Conservation (phyloP, 352 stramenopile genomes). For the Bremia lactucae region DNA sequence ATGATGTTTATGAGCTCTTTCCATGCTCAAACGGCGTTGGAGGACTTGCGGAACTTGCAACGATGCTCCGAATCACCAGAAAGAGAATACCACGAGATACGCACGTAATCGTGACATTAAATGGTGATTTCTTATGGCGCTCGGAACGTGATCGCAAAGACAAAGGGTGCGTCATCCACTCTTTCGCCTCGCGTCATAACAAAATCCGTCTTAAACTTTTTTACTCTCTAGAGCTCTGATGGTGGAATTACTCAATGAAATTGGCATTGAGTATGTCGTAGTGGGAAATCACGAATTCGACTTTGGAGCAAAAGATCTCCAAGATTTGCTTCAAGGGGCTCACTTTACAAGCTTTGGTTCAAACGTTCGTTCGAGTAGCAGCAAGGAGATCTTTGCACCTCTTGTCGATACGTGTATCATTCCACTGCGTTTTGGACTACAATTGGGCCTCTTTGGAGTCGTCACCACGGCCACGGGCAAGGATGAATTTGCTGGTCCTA, state of each 20-base stretch:
- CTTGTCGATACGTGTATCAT: constrained; percentile 31
- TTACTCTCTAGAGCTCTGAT: constrained; percentile 35
- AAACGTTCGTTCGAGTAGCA: constrained; percentile 33
- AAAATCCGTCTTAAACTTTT: not conserved
- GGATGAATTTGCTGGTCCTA: constrained; percentile 38
- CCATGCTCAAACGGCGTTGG: constrained; percentile 17
- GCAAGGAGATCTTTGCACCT: constrained; percentile 22
- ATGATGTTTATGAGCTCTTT: constrained; percentile 65
- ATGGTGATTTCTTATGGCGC: constrained; percentile 62
- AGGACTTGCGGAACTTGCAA: constrained; percentile 44
- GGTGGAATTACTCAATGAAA: constrained; percentile 44
- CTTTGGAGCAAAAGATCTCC: constrained; percentile 34
- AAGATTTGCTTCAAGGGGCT: constrained; percentile 24
- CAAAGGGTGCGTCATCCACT: constrained; percentile 42
- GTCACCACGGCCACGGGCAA: constrained; percentile 40
- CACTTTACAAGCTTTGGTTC: constrained; percentile 50
- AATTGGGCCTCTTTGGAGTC: constrained; percentile 45
- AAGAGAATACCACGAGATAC: constrained; percentile 15
- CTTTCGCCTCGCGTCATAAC: not conserved
- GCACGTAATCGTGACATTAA: constrained; percentile 47
- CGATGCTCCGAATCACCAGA: constrained; percentile 28
- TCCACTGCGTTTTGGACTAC: constrained; percentile 25
- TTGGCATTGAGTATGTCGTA: constrained; percentile 56
- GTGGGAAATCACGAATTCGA: constrained; percentile 76
- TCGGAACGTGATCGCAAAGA: constrained; percentile 51